Evolutionary conservation across 2,329 filamentous ascomycete species (phyloP).

Genomic region (Colletotrichum eremochloae): DNA sequence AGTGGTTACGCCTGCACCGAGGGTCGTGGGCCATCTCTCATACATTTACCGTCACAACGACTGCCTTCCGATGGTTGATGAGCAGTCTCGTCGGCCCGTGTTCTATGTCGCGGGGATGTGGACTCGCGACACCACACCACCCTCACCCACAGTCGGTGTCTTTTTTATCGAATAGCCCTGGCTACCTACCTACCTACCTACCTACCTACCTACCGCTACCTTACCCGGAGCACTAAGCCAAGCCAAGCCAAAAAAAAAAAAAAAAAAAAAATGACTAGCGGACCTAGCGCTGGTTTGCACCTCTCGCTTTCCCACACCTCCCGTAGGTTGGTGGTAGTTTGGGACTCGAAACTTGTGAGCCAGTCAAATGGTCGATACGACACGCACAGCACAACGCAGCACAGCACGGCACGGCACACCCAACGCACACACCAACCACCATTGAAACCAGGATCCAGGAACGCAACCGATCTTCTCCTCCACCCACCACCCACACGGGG

Average conservation of each 20-base stretch:
- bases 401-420: neutral
- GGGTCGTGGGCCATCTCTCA: conserved; percentile 7
- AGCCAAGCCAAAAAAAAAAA: too few relatives aligned
- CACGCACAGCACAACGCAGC: neutral
- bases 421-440: neutral
- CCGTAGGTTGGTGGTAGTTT: neutral
- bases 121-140: neutral
- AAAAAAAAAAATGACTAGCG: too few relatives aligned
- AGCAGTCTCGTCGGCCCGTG: conserved; percentile 21
- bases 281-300: neutral
- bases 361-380: conserved; percentile 23
- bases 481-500: conserved; percentile 30
- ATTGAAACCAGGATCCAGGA: conserved; percentile 35
- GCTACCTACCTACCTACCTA: too few relatives aligned
- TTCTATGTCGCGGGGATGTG: conserved; percentile 14
- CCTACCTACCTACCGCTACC: too few relatives aligned
- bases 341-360: conserved; percentile 15
- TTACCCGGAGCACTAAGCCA: too few relatives aligned
- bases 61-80: conserved; percentile 20
- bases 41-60: conserved; percentile 31
- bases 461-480: conserved; percentile 24
- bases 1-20: neutral
- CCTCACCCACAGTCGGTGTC: neutral
- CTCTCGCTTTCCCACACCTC: neutral
- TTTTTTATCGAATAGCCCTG: neutral